Conservation (phyloP, 176 grass and related monocot genomes). For the Cymbopogon citratus region DNA sequence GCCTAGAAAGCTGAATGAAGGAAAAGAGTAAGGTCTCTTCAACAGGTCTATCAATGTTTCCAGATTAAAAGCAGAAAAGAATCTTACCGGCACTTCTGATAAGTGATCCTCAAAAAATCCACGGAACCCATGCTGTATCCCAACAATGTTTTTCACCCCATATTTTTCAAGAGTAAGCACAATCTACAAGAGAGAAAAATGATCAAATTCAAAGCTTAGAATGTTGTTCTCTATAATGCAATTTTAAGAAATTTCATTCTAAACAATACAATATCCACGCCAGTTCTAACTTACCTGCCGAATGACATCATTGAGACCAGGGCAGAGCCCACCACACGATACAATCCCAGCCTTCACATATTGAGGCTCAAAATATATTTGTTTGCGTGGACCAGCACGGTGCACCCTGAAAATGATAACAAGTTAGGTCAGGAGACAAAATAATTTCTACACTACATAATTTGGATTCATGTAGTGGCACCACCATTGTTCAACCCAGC, state of each 20-base stretch:
- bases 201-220: neutral
- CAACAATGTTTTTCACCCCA: conserved; percentile 93
- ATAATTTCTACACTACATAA: neutral
- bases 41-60: neutral
- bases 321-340: conserved; percentile 91
- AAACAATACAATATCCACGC: neutral
- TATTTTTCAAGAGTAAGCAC: conserved; percentile 97
- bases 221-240: conserved; percentile 18
- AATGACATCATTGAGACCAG: conserved; percentile 97
- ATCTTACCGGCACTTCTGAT: conserved; percentile 71
- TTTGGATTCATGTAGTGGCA: conserved; percentile 7
- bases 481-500: conserved; percentile 93
- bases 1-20: conserved; percentile 61
- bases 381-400: conserved; percentile 79
- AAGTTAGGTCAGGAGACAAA: neutral
- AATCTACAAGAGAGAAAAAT: conserved; percentile 62
- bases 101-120: conserved; percentile 84
- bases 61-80: conserved; percentile 9
- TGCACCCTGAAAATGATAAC: conserved; percentile 72
- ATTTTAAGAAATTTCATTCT: neutral
- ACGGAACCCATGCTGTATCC: conserved; percentile 84
- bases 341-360: conserved; percentile 91
- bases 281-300: conserved; percentile 53
- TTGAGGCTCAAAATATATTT: conserved; percentile 88
- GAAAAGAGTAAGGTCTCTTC: conserved; percentile 16